phyloP scores from a whole-genome alignment of 2,329 filamentous ascomycete genomes.

The Myriosclerotinia scirpicola region DNA sequence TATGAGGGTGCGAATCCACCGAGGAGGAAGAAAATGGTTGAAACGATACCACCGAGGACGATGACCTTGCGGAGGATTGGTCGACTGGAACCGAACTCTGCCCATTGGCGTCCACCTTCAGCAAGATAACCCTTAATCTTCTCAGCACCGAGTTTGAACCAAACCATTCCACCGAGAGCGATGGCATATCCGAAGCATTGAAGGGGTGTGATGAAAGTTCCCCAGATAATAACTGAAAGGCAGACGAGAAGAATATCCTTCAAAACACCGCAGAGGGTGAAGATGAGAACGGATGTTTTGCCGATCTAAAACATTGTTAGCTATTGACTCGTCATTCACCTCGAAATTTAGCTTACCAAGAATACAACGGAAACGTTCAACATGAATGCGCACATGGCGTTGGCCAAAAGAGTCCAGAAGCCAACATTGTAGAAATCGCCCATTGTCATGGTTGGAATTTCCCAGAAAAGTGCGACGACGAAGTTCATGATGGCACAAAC shows the following conservation, averaged over 20 bases:
- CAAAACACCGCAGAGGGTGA: slow-evolving; percentile 83
- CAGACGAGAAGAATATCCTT: slow-evolving; percentile 83
- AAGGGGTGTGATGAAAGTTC: slow-evolving; percentile 68
- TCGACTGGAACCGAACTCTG: slow-evolving; percentile 76
- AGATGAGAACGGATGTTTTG: slow-evolving; percentile 81
- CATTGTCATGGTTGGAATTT: slow-evolving; percentile 68
- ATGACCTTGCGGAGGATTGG: slow-evolving; percentile 77
- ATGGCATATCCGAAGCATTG: slow-evolving; percentile 85
- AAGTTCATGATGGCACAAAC: slow-evolving; percentile 83
- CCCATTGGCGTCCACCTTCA: slow-evolving; percentile 75
- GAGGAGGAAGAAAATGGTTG: slow-evolving; percentile 69
- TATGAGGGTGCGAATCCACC: slow-evolving; percentile 64
- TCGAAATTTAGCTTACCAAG: slow-evolving; percentile 58
- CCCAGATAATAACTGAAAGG: slow-evolving; percentile 80
- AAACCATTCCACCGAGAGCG: slow-evolving; percentile 74
- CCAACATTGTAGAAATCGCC: slow-evolving; percentile 73
- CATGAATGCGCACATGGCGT: slow-evolving; percentile 75
- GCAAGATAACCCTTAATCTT: slow-evolving; percentile 77
- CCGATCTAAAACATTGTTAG: slow-evolving; percentile 61
- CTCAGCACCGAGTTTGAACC: slow-evolving; percentile 84
- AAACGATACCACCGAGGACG: slow-evolving; percentile 62
- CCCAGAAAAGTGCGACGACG: slow-evolving; percentile 69
- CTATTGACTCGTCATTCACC: not conserved
- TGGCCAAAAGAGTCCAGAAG: slow-evolving; percentile 68
- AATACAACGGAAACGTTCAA: slow-evolving; percentile 86